Conservation (phyloP, 371 early-diverging fungal genomes). For the Syncephalastrum sp. region DNA sequence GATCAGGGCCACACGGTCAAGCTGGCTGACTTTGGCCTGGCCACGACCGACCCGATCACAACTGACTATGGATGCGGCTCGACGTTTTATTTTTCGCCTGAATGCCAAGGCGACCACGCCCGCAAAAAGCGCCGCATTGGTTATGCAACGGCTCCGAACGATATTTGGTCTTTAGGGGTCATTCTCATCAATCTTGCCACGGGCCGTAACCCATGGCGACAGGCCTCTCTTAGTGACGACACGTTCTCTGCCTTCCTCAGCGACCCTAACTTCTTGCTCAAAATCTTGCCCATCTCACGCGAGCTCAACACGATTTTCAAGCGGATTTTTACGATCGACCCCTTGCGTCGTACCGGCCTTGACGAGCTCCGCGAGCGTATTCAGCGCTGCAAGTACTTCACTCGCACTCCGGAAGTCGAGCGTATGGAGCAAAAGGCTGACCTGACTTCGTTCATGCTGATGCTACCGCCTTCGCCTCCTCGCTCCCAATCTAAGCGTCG, state of each 20-base stretch:
- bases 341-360: slow-evolving; percentile 67
- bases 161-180: slow-evolving; percentile 85
- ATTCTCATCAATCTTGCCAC: slow-evolving; percentile 77
- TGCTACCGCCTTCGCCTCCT: slow-evolving; percentile 1
- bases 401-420: slow-evolving; percentile 36
- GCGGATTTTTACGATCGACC: slow-evolving; percentile 72
- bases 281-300: slow-evolving; percentile 68
- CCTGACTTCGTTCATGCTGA: slow-evolving; percentile 9
- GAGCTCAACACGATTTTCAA: slow-evolving; percentile 73
- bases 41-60: slow-evolving; percentile 72
- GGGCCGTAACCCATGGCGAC: slow-evolving; percentile 81
- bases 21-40: slow-evolving; percentile 92
- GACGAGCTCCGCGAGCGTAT: slow-evolving; percentile 60
- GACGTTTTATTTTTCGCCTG: slow-evolving; percentile 93
- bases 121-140: slow-evolving; percentile 35
- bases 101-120: slow-evolving; percentile 71
- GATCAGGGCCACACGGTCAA: slow-evolving; percentile 59
- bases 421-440: slow-evolving; percentile 14
- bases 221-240: slow-evolving; percentile 69
- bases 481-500: not conserved
- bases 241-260: slow-evolving; percentile 69
- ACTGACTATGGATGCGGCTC: slow-evolving; percentile 89
- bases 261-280: slow-evolving; percentile 59
- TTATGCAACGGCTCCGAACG: slow-evolving; percentile 76
- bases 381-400: slow-evolving; percentile 59